Conservation (phyloP, 139 green algal species). For the Chlorella sp. region DNA sequence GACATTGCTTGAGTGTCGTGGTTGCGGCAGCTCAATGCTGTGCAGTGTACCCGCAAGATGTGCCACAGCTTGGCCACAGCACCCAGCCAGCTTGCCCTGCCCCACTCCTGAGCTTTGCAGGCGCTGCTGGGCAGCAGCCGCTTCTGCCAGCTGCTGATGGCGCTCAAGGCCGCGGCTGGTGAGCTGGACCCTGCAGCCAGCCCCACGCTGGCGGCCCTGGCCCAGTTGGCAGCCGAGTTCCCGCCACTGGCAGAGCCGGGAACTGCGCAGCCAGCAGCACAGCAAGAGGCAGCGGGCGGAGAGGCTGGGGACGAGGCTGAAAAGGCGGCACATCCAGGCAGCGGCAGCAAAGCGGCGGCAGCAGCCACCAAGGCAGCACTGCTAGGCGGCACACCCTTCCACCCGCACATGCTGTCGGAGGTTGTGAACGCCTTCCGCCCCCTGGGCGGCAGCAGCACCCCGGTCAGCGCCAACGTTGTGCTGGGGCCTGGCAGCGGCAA, state of each 20-base stretch:
- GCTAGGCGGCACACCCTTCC: conserved; percentile 63
- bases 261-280: not conserved
- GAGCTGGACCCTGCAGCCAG: conserved; percentile 48
- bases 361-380: conserved; percentile 4
- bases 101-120: conserved; percentile 38
- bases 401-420: conserved; percentile 68
- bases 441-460: not conserved
- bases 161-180: conserved; percentile 48
- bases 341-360: not conserved
- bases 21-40: too few relatives aligned
- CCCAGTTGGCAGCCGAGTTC: conserved; percentile 63
- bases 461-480: not conserved
- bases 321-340: conserved; percentile 12
- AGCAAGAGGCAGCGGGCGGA: not conserved
- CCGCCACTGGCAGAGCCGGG: not conserved
- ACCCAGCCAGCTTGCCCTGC: not conserved
- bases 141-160: conserved; percentile 72
- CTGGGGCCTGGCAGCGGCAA: not conserved
- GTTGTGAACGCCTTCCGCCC: conserved; percentile 71
- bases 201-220: conserved; percentile 70
- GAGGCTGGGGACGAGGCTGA: not conserved
- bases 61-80: not conserved
- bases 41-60: not conserved
- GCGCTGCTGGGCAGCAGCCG: conserved; percentile 70
- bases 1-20: too few relatives aligned